Evolutionary conservation across 176 grass and related monocot species (phyloP).

Genomic region (Thalia dealbata): DNA sequence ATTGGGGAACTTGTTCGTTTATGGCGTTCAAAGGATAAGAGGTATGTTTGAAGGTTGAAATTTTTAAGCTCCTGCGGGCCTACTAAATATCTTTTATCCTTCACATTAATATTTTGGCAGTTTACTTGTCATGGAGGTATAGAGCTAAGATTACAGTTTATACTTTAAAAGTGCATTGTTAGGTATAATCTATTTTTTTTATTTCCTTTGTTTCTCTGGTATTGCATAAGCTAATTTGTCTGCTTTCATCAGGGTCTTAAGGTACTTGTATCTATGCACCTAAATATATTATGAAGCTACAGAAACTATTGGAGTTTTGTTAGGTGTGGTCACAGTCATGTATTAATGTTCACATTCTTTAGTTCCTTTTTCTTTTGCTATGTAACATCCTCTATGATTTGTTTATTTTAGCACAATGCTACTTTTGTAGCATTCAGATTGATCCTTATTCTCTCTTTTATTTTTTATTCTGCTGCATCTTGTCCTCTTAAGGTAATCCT

Average conservation of each 20-base stretch:
- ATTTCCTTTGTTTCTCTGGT: neutral
- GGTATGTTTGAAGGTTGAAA: constrained; percentile 18
- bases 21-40: constrained; percentile 41
- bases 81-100: neutral
- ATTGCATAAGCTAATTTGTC: neutral
- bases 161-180: neutral
- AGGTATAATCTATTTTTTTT: neutral
- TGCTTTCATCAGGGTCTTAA: neutral
- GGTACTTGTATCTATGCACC: neutral
- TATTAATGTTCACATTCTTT: neutral
- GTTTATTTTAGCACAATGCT: neutral
- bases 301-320: too few relatives aligned
- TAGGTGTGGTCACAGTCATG: neutral
- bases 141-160: neutral
- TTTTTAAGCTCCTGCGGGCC: neutral
- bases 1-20: constrained; percentile 47
- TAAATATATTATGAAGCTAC: neutral
- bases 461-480: neutral
- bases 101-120: neutral
- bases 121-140: neutral
- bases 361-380: neutral
- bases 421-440: neutral
- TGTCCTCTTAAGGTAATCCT: neutral
- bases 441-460: neutral
- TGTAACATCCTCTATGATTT: neutral